A percentile compares a stretch with the other conserved stretches of the same genome.
Evolutionary conservation across 1,284 basidiomycete species (phyloP).

Genomic region (Apiotrichum gracile): DNA sequence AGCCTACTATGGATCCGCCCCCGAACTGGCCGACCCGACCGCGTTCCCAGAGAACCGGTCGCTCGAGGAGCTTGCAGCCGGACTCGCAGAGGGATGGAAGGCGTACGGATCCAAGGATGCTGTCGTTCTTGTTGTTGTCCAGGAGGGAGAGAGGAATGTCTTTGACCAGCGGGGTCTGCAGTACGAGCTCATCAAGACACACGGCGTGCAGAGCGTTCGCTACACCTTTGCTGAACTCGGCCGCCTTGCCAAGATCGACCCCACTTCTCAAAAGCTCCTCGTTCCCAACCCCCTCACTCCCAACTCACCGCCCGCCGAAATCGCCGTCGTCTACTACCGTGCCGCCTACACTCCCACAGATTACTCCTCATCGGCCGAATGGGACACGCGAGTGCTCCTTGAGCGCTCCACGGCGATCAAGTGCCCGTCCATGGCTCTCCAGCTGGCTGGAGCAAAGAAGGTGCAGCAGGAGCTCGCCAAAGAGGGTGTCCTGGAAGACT

Average conservation of each 20-base stretch:
- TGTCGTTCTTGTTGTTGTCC: conserved; percentile 75
- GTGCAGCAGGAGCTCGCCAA: conserved; percentile 83
- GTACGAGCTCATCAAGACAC: conserved; percentile 64
- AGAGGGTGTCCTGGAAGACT: conserved; percentile 66
- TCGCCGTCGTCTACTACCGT: conserved; percentile 81
- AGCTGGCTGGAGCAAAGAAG: conserved; percentile 93
- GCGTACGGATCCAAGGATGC: conserved; percentile 55
- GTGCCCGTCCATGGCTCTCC: conserved; percentile 83
- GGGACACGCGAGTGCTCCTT: conserved; percentile 65
- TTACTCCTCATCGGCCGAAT: conserved; percentile 61
- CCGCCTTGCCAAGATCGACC: conserved; percentile 51
- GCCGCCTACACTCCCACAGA: conserved; percentile 82
- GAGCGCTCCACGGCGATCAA: conserved; percentile 83
- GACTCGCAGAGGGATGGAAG: conserved; percentile 71
- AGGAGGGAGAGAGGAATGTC: conserved; percentile 84
- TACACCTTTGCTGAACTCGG: conserved; percentile 68
- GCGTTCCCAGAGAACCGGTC: conserved; percentile 73
- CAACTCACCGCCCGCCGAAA: conserved; percentile 52
- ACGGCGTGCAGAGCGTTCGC: conserved; percentile 66
- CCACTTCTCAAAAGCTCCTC: conserved; percentile 49
- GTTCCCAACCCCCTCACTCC: conserved; percentile 47
- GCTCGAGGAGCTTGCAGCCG: conserved; percentile 62
- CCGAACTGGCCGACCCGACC: conserved; percentile 51
- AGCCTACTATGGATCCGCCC: conserved; percentile 58
- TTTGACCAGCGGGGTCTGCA: conserved; percentile 91